Evolutionary conservation across 2,329 filamentous ascomycete species (phyloP), one percentile per base, ranked within the genome.

Genomic region (Scedosporium minutisporum): DNA sequence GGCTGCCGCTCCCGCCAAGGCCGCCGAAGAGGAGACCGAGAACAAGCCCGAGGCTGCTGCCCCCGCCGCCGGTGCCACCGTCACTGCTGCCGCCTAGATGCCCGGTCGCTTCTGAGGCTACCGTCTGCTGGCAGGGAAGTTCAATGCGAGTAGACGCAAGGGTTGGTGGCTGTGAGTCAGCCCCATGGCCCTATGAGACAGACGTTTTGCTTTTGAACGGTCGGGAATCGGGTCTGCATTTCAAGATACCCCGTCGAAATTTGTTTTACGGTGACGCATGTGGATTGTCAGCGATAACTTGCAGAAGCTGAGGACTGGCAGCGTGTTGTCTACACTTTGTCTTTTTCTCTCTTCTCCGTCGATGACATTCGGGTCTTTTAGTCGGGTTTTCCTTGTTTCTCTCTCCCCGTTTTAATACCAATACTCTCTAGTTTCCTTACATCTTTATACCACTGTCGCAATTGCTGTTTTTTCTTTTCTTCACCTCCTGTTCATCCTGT

Each of bases 221-320:
- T 75, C 75, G 71, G 77, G 78, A 74, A 77, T 75, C 78, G 77
- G 78, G 77, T 80, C 76, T 82, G 80, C 79, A 82, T 82, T 81
- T 82, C 77, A 76, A 80, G 79, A 81, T 81, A 81, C 79, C 79
- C 79, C 77, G 75, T 78, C 75, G 73, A 80, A 75, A 78, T 76
- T 79, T 77, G 75, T 75, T 76, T 75, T 71, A 71, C 18, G 23
- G 53, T 44, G 53, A 66, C 61, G 51, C 38, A 33, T 29, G 29
- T 62, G 64, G 62, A 65, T 65, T 59, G 60, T 65, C 66, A 61
- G 65, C 55, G 63, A 61, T 61, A 53, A 42, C 23, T 9, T 48
- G 63, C 59, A 16, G 42, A 46, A 46, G 42, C 18, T 46, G 12
- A 46, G 42, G 29, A 33, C 29, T 33, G 29, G 6, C 29, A 33